These are phyloP conservation scores for Penicillium flavigenum DNA, from an alignment of 495 filamentous ascomycete species.

Conservation along the genomic window DNA sequence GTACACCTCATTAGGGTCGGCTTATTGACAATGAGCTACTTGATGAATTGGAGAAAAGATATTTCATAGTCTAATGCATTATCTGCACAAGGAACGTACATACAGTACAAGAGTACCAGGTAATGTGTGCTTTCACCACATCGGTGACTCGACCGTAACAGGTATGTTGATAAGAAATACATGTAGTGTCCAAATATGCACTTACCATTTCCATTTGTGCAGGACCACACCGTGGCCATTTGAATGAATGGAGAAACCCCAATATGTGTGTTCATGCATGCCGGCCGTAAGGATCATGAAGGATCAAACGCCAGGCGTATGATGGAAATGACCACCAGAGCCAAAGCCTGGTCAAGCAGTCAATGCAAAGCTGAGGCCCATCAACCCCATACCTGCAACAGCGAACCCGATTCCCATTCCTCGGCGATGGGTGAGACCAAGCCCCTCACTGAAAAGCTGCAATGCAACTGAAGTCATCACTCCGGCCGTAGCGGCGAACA, in stretches of 20 bases:
- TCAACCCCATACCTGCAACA: slow-evolving; percentile 83
- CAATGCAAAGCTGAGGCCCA: slow-evolving; percentile 85
- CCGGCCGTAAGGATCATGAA: slow-evolving; percentile 5
- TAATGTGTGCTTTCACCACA: background rate
- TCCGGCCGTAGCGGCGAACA: slow-evolving; percentile 88
- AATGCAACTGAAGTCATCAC: slow-evolving; percentile 93
- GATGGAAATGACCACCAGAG: background rate
- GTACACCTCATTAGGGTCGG: too few species aligned
- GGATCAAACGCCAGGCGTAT: background rate
- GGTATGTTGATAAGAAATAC: background rate
- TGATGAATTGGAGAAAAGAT: background rate
- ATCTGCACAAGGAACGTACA: background rate
- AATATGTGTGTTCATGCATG: slow-evolving; percentile 8
- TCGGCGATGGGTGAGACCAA: slow-evolving; percentile 76
- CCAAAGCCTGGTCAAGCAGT: slow-evolving; percentile 49
- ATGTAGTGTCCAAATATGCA: background rate
- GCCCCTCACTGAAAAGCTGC: slow-evolving; percentile 82
- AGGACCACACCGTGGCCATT: background rate
- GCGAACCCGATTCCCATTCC: slow-evolving; percentile 80
- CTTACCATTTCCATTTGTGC: background rate
- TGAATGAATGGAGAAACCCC: background rate
- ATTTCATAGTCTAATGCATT: background rate
- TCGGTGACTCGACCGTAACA: background rate
- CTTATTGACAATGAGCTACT: background rate
- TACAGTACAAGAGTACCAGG: background rate